phyloP scores from a whole-genome alignment of 352 stramenopile species.

The Globisporangium emineosum region DNA sequence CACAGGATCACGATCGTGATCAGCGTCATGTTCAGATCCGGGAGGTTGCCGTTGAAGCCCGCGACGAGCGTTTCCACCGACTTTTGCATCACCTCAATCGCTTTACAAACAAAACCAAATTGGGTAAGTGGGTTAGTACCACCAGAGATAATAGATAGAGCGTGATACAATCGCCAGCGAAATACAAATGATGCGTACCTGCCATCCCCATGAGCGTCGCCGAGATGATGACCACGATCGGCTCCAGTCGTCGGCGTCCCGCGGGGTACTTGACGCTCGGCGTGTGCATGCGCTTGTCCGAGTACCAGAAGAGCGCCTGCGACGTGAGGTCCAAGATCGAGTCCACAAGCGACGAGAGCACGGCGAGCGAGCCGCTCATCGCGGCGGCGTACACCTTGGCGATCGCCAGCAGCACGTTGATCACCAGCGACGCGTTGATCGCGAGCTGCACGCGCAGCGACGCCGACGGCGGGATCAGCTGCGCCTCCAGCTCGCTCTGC shows the following conservation, averaged over 20 bases:
- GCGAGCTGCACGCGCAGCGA: slow-evolving; percentile 61
- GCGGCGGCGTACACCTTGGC: slow-evolving; percentile 79
- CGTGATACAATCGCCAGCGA: neutral
- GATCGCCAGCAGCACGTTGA: slow-evolving; percentile 70
- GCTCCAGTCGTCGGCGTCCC: slow-evolving; percentile 90
- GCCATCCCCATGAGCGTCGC: slow-evolving; percentile 97
- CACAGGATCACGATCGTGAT: slow-evolving; percentile 68
- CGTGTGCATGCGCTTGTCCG: slow-evolving; percentile 90
- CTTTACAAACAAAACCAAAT: slow-evolving; percentile 18
- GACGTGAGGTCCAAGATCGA: slow-evolving; percentile 93
- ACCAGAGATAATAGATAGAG: neutral
- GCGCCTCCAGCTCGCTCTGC: slow-evolving; percentile 56
- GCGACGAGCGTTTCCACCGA: slow-evolving; percentile 78
- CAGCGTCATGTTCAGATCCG: slow-evolving; percentile 63
- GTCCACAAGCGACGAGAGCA: slow-evolving; percentile 94
- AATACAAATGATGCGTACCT: slow-evolving; percentile 25
- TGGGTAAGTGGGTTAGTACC: neutral
- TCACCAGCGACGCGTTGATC: slow-evolving; percentile 62
- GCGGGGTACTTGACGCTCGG: slow-evolving; percentile 92
- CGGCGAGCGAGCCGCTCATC: slow-evolving; percentile 88
- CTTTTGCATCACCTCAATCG: slow-evolving; percentile 94
- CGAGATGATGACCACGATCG: slow-evolving; percentile 94
- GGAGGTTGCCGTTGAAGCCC: slow-evolving; percentile 57
- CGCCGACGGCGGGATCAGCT: slow-evolving; percentile 31
- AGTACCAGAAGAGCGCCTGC: slow-evolving; percentile 93